Conservation (phyloP, 2,329 filamentous ascomycete species). For the Didymellaceae sp. region DNA sequence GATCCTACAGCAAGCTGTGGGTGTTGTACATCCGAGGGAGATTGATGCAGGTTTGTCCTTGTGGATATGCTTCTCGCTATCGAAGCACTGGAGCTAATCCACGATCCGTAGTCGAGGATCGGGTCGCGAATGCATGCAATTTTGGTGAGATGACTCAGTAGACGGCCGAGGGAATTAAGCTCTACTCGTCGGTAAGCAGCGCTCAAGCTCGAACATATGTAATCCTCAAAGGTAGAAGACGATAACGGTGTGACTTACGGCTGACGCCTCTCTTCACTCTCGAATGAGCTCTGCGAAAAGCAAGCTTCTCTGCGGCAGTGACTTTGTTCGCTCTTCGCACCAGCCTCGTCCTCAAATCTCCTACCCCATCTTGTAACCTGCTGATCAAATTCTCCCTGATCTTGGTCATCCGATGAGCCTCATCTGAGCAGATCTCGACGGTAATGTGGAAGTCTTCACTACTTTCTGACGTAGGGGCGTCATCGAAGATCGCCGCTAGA, state of each 20-base stretch:
- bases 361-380: not conserved
- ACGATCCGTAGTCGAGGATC: not conserved
- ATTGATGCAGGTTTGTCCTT: not conserved
- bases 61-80: not conserved
- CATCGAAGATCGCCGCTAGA: not conserved
- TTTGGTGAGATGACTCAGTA: not conserved
- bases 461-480: not conserved
- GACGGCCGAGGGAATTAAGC: not conserved
- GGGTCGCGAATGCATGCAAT: not conserved
- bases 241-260: not conserved
- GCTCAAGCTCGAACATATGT: not conserved
- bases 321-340: not conserved
- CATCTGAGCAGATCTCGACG: not conserved
- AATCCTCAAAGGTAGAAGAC: not conserved
- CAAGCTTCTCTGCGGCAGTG: not conserved
- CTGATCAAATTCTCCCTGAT: not conserved
- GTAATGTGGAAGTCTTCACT: not conserved
- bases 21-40: not conserved
- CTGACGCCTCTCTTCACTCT: not conserved
- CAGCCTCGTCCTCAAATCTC: not conserved
- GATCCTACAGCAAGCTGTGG: not conserved
- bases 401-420: not conserved
- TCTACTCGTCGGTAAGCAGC: not conserved
- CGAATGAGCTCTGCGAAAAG: not conserved
- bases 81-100: not conserved